phyloP scores from a whole-genome alignment of 2,329 filamentous ascomycete genomes.

The Neopestalotiopsis sp. region DNA sequence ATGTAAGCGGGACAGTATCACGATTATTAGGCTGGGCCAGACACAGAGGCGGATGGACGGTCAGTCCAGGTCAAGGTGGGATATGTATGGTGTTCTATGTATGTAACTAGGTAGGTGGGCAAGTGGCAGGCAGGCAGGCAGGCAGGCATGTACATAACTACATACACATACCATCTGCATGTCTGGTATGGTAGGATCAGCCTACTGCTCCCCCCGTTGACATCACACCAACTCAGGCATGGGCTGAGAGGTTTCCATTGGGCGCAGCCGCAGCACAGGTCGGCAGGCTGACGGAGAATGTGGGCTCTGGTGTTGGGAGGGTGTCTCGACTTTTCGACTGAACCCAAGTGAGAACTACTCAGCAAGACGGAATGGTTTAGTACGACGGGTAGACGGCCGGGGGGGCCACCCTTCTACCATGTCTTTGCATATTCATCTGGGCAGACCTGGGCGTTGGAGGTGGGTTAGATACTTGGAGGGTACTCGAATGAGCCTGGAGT shows the following conservation, averaged over 20 bases:
- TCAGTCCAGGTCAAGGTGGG: background rate
- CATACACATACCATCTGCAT: no score
- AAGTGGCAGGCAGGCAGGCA: no score
- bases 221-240: constrained; percentile 15
- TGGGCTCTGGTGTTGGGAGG: background rate
- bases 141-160: no score
- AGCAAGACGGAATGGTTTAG: constrained; percentile 13
- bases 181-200: constrained; percentile 11
- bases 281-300: constrained; percentile 14
- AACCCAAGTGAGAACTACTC: constrained; percentile 12
- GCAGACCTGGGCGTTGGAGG: background rate
- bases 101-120: background rate
- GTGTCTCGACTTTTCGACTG: constrained; percentile 1
- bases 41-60: background rate
- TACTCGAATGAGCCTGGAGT: background rate
- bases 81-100: constrained; percentile 11
- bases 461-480: background rate
- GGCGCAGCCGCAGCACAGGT: constrained; percentile 2
- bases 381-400: constrained; percentile 10
- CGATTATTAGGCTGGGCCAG: constrained; percentile 11
- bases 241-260: background rate
- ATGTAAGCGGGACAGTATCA: constrained; percentile 12
- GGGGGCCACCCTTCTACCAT: background rate
- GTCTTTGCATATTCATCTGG: background rate
- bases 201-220: constrained; percentile 13